phyloP scores from a whole-genome alignment of 225 moss, liverwort and hornwort genomes.

The Anthoceros angustus region DNA sequence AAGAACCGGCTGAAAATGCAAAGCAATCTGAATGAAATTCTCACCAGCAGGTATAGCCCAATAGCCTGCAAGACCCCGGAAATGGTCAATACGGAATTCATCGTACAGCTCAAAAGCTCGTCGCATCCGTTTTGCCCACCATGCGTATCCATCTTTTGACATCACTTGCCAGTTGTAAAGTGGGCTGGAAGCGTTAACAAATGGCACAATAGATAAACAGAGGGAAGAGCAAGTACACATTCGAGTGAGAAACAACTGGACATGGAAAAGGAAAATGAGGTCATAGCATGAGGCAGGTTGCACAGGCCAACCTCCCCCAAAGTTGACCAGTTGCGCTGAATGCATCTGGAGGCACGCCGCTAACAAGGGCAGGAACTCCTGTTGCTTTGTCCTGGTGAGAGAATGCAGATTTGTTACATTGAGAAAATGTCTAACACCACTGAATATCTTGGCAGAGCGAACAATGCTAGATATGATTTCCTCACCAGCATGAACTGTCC shows the following conservation, averaged over 20 bases:
- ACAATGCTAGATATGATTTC: background rate
- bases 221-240: background rate
- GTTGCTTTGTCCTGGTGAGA: conserved; percentile 35
- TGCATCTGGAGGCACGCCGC: conserved; percentile 9
- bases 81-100: conserved; percentile 83
- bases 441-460: background rate
- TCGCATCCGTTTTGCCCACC: conserved; percentile 59
- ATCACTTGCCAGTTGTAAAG: conserved; percentile 85
- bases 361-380: conserved; percentile 20
- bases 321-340: conserved; percentile 14
- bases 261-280: background rate
- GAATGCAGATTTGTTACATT: background rate
- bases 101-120: conserved; percentile 66
- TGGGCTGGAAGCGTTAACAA: conserved; percentile 23
- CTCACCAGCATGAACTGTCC: conserved; percentile 35
- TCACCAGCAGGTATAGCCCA: conserved; percentile 52
- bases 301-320: conserved; percentile 45
- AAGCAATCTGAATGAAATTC: background rate
- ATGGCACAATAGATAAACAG: background rate
- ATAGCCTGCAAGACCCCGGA: conserved; percentile 73
- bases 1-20: background rate
- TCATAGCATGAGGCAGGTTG: background rate
- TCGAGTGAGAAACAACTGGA: background rate
- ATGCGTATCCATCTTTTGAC: conserved; percentile 55
- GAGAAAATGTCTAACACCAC: background rate